Base-by-base conservation (phyloP, 2,329 filamentous ascomycete species). In the Fonsecaea pugnacius region DNA sequence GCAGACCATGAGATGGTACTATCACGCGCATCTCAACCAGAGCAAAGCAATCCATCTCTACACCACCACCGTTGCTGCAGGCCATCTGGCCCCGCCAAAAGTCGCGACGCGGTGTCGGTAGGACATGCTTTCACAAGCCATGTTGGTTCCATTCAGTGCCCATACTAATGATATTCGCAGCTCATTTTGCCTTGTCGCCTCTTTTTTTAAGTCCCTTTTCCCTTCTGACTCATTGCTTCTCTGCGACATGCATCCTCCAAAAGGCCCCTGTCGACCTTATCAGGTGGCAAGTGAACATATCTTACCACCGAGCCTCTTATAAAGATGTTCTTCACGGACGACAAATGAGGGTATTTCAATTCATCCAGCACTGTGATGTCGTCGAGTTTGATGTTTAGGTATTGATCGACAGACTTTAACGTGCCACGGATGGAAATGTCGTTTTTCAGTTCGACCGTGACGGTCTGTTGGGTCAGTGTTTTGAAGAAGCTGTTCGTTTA, bases 371-470 rank as follows among this genome's bases (percentile, higher is more conserved):
- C 94, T 68, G 89, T 85, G 67, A 98, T 96, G 75, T 97, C 92
- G 75, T 99, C 95, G 57, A 99, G 87, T 83, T 98, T 98, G 81
- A 99, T 97, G 81, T 99, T 99, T 75, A 99, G 87, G 80, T 96
- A 99, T 82, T 98, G 95, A 77, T 99, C 95, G 71, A 99, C 94
- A 75, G 91, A 96, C 84, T 98, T 99, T 71, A 99, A 85, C 38
- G 89, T 96, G 70, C 95, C 95, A 73, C 91, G 91, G 77, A 99
- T 96, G 76, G 93, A 92, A 72, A 99, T 96, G 80, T 99, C 95
- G 78, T 99, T 99, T 82, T 99, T 99, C 78, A 99, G 91, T 83
- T 99, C 95, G 76, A 99, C 92, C 53, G 93, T 98, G 75, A 99
- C 93, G 83, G 96, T 89, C 72, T 95, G 90, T 83, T 97, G 95